Base-by-base conservation (phyloP, 1,284 basidiomycete genomes). In the Boletus calvinii region DNA sequence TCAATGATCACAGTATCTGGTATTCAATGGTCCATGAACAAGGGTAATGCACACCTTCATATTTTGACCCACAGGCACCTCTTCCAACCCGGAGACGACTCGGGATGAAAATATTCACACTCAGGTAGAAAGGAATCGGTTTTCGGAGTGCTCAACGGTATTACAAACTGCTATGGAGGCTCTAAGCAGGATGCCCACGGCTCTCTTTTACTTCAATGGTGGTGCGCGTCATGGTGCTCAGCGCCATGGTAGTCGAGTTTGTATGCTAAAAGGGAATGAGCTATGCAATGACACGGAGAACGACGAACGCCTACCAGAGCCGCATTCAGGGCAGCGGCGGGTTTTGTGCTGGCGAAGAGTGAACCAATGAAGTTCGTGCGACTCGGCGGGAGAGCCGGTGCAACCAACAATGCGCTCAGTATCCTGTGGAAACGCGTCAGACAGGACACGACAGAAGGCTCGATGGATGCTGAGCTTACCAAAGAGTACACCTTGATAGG, bases 361-460 rank as follows among this genome's bases (percentile, higher is more conserved):
- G 71, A 94, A 84, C 93, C 93, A 96, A 60, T 85, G 76, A 56
- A 93, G 79, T 64, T 95, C 91, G 73, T 96, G 94, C 37, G 92
- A 94, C 73, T 97, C 94, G 45, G 88, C 90, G 24, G 94, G 94
- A 65, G 79, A 84, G 54, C 93, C 94, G 46, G 94, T 94, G 80
- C 94, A 97, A 52, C 94, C 94, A 66, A 97, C 77, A 57, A 91
- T 80, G 61, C 94, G 91, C 59, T 85, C 82, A 49, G 79, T 76
- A 64, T 86, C 85, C 93, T 96, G 32, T 22, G 2, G 40, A 38
- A 46, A 46, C 4, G 10, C n/a, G 43, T 52, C 11, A 54, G 41
- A 46, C 7, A 10, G 6, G 17, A 7, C 30, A 22, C 5, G n/a
- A 40, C 11, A 8, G 10, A 40, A 24, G 26, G 12, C 20, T 9